Evolutionary conservation across 1,284 basidiomycete species (phyloP).

Genomic region (Sphagnurus paluster): DNA sequence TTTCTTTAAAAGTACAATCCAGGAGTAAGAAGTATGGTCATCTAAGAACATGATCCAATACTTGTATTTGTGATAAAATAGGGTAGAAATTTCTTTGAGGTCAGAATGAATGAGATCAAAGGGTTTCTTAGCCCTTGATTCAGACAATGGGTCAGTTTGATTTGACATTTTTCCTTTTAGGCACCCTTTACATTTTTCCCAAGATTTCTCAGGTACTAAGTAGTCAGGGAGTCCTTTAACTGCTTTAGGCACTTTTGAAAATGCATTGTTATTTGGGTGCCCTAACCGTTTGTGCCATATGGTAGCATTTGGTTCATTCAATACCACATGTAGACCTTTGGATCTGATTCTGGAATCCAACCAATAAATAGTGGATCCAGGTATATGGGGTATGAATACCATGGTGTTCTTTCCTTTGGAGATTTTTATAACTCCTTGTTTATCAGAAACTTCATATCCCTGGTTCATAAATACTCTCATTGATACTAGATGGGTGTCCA

Average conservation of each 20-base stretch:
- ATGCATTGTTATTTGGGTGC: conserved; percentile 17
- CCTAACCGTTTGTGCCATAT: conserved; percentile 14
- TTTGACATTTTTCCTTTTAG: conserved; percentile 24
- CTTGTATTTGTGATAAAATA: conserved; percentile 24
- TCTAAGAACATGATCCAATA: conserved; percentile 31
- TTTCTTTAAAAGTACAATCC: not conserved
- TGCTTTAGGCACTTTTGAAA: conserved; percentile 7
- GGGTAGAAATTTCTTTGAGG: conserved; percentile 21
- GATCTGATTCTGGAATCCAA: too few relatives aligned
- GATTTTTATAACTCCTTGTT: too few relatives aligned
- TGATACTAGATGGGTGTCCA: not conserved
- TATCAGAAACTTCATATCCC: too few relatives aligned
- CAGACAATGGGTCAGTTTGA: conserved; percentile 17
- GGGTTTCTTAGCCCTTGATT: conserved; percentile 9
- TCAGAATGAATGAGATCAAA: conserved; percentile 28
- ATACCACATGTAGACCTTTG: too few relatives aligned
- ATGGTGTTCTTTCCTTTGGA: too few relatives aligned
- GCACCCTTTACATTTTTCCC: conserved; percentile 26
- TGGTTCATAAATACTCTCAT: conserved; percentile 1
- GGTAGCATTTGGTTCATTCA: too few relatives aligned
- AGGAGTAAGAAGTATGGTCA: conserved; percentile 24
- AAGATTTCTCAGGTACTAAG: too few relatives aligned
- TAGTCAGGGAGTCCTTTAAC: too few relatives aligned
- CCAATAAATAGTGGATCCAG: too few relatives aligned
- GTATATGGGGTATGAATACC: too few relatives aligned